phyloP scores from a whole-genome alignment of 176 grass and related monocot species.

The Phoenix roebelenii region DNA sequence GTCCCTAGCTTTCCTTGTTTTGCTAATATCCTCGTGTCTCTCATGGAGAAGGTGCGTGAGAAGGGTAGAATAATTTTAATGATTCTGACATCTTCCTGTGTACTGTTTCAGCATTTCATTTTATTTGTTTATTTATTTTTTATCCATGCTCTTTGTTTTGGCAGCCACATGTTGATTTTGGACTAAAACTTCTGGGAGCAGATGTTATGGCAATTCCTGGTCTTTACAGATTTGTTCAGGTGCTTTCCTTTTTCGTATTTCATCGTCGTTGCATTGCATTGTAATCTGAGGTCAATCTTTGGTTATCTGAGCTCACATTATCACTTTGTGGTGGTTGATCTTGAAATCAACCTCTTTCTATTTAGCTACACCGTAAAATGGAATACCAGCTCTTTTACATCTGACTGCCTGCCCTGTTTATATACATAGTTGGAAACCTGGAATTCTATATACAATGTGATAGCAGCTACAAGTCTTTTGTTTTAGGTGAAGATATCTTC shows the following conservation, averaged over 20 bases:
- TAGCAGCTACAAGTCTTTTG: too few relatives aligned
- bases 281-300: too few relatives aligned
- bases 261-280: too few relatives aligned
- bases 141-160: slow-evolving; percentile 7
- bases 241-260: slow-evolving; percentile 1
- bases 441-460: too few relatives aligned
- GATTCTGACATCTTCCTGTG: slow-evolving; percentile 1
- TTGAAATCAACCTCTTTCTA: too few relatives aligned
- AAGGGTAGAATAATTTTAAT: neutral
- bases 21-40: slow-evolving; percentile 64
- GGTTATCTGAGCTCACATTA: too few relatives aligned
- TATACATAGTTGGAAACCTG: too few relatives aligned
- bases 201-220: slow-evolving; percentile 81
- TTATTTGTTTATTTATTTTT: neutral
- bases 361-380: too few relatives aligned
- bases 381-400: too few relatives aligned
- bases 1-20: slow-evolving; percentile 86
- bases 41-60: slow-evolving; percentile 71
- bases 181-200: slow-evolving; percentile 67
- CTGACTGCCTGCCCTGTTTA: too few relatives aligned
- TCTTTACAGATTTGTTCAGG: slow-evolving; percentile 83
- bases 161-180: slow-evolving; percentile 87
- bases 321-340: too few relatives aligned
- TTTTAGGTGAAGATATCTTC: too few relatives aligned
- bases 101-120: slow-evolving; percentile 6